phyloP scores from a whole-genome alignment of 139 green algal genomes.

The Coelastrella sp. region DNA sequence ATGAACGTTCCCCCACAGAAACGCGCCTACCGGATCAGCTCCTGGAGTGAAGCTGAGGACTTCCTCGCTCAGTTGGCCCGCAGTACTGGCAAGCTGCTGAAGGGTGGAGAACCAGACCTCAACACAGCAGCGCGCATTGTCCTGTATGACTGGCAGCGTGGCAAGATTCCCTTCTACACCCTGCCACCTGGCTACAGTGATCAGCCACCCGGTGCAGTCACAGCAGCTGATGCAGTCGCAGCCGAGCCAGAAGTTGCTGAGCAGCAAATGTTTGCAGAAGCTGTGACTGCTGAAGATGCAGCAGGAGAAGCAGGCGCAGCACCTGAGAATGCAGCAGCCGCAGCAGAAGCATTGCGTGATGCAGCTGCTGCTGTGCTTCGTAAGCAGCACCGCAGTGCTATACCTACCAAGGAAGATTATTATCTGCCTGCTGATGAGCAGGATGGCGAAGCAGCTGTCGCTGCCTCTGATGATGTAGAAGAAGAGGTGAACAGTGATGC shows the following conservation, averaged over 20 bases:
- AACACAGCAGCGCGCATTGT: constrained; percentile 97
- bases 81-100: constrained; percentile 72
- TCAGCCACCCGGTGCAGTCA: constrained; percentile 22
- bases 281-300: constrained; percentile 69
- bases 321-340: constrained; percentile 60
- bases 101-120: constrained; percentile 93
- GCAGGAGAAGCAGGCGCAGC: constrained; percentile 56
- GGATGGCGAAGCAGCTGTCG: constrained; percentile 20
- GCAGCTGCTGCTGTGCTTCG: constrained; percentile 59
- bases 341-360: constrained; percentile 61
- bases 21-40: constrained; percentile 88
- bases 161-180: constrained; percentile 97
- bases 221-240: not conserved
- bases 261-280: constrained; percentile 51
- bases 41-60: constrained; percentile 89
- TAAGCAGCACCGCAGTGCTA: constrained; percentile 65
- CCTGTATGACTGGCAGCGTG: constrained; percentile 98
- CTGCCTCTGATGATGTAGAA: constrained; percentile 49
- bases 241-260: not conserved
- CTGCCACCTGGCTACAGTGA: constrained; percentile 83
- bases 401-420: constrained; percentile 77
- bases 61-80: constrained; percentile 93
- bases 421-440: constrained; percentile 76
- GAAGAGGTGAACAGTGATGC: constrained; percentile 42
- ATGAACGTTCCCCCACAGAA: too few relatives aligned